Base-by-base conservation (phyloP, 495 filamentous ascomycete species). In the Talaromyces stipitatus region DNA sequence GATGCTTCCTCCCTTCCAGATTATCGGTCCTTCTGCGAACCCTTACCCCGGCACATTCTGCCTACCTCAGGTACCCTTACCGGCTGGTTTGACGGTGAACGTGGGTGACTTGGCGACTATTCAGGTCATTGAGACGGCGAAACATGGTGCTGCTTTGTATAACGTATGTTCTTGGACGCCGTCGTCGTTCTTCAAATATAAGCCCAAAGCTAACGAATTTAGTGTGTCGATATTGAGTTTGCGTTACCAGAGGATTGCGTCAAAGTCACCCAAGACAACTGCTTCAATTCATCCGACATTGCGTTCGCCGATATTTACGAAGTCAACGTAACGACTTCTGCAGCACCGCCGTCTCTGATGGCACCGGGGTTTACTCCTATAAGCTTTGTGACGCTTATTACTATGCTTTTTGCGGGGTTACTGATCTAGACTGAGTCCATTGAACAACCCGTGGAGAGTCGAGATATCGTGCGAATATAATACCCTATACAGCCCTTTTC, bases 221-320 rank as follows among this genome's bases (percentile, higher is more conserved):
- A 98, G 94, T 98, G 94, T 70, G 92, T 94, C 56, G 95, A 98
- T 62, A 83, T 89, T 61, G 85, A 81, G 50, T 94, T 97, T 65
- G 89, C 85, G 33, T 86, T 87, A 16, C 86, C 86, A 12, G 68
- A 80, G 61, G 87, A 94, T 45, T 83, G 92, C 56, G 73, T 73
- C 22, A 75, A 85, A 58, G 89, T 96, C 32, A 95, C 83, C 63
- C 71, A 77, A 36, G 70, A 82, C 7, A 96, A 96, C 72, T 96
- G 91, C 78, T 89, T 85, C 74, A 96, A 97, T 72, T 86, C 82
- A 57, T 79, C 79, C 51, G 78, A 87, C 53, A 82, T 95, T 61
- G 75, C 78, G 55, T 89, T 92, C 76, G 78, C 88, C 59, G 80
- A 84, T 60, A 75, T 95, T 61, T 96, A 87, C 78, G 48, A 51